Evolutionary conservation across 2,329 filamentous ascomycete species (phyloP), one percentile per base, ranked within the genome.

Genomic region (Aspergillus ustus): DNA sequence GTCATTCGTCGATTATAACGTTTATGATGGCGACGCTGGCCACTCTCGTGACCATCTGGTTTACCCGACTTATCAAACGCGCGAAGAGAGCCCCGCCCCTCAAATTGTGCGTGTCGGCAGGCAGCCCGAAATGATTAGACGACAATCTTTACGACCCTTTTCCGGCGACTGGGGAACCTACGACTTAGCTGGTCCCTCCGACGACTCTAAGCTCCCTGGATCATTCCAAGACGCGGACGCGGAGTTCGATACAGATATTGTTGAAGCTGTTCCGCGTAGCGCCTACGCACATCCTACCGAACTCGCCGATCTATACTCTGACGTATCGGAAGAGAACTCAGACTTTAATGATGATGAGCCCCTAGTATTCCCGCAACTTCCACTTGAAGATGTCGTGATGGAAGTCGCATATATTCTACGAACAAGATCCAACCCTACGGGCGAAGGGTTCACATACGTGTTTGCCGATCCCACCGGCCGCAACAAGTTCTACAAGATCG

Each of bases 401-500:
- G 46, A 56, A 29, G 46, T 55, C n/a, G 37, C 45, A 19, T 51
- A 63, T 17, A 58, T 61, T 3, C 22, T 65, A 43, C 55, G 37
- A 13, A 50, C 44, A 7, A 43, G 44, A 31, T 63, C 57, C 13
- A 64, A 57, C 13, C 57, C 60, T 7, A 28, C 60, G 5, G 48
- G 50, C 9, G 46, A 60, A 20, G 63, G 61, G 11, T 63, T 52
- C 34, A 46, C 59, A 20, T 66, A 66, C 28, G 51, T 64, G 9
- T 60, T 64, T 34, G 52, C 45, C 7, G 61, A 66, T 25, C 46
- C 50, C 17, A 60, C 57, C 28, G 62, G 57, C 4, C 37, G 52
- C 20, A 58, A 54, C 15, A 59, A 44, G 15, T 60, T 56, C 22
- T 66, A 64, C 50, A 63, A 62, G 28, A 62, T 66, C 7, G 62